Conservation (phyloP, 2,329 filamentous ascomycete genomes). For the Aspergillus arachidicola region DNA sequence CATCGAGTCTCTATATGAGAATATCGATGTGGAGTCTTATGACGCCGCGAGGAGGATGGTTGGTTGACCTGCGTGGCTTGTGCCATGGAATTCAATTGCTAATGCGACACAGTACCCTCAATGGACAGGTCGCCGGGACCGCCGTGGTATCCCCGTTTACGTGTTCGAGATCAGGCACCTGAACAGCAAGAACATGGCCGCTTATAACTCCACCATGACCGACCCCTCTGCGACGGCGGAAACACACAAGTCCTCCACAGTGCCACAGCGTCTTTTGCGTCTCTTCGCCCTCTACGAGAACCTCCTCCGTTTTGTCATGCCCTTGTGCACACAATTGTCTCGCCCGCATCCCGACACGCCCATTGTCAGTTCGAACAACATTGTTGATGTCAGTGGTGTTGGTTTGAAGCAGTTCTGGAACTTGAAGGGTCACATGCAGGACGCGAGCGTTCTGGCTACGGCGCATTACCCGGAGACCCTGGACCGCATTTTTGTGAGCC, state of each 20-base stretch:
- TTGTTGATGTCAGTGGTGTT: constrained; percentile 87
- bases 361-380: constrained; percentile 90
- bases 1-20: constrained; percentile 78
- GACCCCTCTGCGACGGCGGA: constrained; percentile 54
- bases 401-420: constrained; percentile 96
- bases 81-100: not conserved
- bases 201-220: constrained; percentile 64
- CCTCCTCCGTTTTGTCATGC: constrained; percentile 82
- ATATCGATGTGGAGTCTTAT: constrained; percentile 82
- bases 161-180: constrained; percentile 84
- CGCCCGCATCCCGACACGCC: constrained; percentile 77
- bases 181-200: constrained; percentile 76
- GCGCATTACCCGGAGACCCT: constrained; percentile 94
- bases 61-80: constrained; percentile 29
- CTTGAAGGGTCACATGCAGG: constrained; percentile 89
- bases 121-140: constrained; percentile 90
- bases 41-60: constrained; percentile 75
- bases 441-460: constrained; percentile 82
- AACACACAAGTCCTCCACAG: constrained; percentile 60
- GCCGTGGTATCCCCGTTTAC: constrained; percentile 87
- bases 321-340: constrained; percentile 77
- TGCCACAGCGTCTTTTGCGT: constrained; percentile 73
- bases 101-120: constrained; percentile 72
- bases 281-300: constrained; percentile 95
- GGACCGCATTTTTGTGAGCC: constrained; percentile 71